Conservation (phyloP, 2,329 filamentous ascomycete genomes). For the Ophiostoma novo-ulmi region DNA sequence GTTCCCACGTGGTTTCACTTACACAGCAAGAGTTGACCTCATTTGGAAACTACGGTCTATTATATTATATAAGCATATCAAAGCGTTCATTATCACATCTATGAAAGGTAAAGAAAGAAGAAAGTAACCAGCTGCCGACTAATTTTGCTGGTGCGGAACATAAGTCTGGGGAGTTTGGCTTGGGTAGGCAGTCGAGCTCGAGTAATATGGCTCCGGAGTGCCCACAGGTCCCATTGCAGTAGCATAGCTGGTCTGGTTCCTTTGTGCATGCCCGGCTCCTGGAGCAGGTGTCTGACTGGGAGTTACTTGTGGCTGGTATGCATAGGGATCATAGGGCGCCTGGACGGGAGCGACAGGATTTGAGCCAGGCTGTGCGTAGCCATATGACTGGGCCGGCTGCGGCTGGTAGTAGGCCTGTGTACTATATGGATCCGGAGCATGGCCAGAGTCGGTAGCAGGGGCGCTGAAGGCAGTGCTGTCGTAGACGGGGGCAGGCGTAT, state of each 20-base stretch:
- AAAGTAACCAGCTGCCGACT: background rate
- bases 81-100: background rate
- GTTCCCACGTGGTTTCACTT: too few species aligned
- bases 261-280: background rate
- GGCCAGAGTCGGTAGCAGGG: background rate
- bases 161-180: background rate
- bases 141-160: background rate
- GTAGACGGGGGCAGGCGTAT: background rate
- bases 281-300: conserved; percentile 10
- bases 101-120: background rate
- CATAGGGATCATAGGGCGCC: background rate
- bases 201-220: background rate
- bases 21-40: too few species aligned
- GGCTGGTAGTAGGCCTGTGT: conserved; percentile 8
- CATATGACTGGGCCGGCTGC: conserved; percentile 7
- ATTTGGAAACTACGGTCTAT: too few species aligned
- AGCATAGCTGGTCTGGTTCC: background rate
- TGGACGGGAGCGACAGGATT: background rate
- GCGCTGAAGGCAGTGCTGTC: background rate
- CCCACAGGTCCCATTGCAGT: background rate
- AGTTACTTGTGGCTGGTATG: conserved; percentile 10
- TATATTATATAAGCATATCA: too few species aligned
- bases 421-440: background rate
- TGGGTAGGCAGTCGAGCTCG: background rate
- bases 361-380: background rate